Evolutionary conservation across 2,329 filamentous ascomycete genomes (phyloP).

Genomic region (Cladosporium cucumerinum): DNA sequence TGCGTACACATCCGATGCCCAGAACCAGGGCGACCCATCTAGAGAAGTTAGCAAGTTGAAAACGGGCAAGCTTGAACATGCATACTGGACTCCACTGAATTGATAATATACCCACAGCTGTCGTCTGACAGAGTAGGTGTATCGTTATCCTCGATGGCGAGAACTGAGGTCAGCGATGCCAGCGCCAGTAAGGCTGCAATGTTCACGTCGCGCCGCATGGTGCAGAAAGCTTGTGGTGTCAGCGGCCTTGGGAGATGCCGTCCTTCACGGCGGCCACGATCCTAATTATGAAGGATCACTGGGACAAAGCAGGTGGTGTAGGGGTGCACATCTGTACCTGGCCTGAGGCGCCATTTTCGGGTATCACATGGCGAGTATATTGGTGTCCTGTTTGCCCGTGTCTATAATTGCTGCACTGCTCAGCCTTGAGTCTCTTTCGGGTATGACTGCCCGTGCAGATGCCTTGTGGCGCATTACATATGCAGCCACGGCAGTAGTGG

Average conservation of each 20-base stretch:
- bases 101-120: neutral
- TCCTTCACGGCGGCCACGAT: neutral
- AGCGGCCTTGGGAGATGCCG: neutral
- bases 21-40: neutral
- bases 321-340: neutral
- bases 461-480: neutral
- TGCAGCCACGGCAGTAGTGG: conserved; percentile 1
- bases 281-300: neutral
- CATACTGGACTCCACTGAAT: neutral
- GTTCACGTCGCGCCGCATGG: neutral
- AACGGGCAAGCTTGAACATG: neutral
- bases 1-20: conserved; percentile 32
- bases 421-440: neutral
- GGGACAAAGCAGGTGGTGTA: neutral
- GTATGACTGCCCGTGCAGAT: neutral
- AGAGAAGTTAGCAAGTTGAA: neutral
- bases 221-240: neutral
- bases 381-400: neutral
- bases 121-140: neutral
- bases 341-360: neutral
- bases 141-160: neutral
- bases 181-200: neutral
- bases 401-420: neutral
- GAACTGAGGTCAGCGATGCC: neutral
- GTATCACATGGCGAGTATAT: neutral